Evolutionary conservation across 345 rosid species (phyloP).

Genomic region (Hirschfeldia incana): DNA sequence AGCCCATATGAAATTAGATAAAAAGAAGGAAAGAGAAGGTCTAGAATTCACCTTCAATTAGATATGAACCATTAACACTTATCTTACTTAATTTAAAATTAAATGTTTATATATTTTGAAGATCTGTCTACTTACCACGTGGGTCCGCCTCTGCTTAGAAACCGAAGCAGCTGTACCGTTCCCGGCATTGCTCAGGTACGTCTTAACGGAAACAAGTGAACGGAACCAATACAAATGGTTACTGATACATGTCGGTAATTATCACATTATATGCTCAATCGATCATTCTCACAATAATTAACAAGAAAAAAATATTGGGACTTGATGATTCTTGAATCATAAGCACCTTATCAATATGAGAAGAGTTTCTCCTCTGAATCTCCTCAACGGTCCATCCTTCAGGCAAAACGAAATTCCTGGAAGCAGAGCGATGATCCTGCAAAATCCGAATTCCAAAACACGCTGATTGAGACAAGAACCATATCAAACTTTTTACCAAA

Average conservation of each 20-base stretch:
- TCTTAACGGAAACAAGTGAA: conserved; percentile 46
- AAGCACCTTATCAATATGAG: conserved; percentile 33
- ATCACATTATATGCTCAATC: neutral
- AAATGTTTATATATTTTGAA: too few relatives aligned
- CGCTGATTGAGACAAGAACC: neutral
- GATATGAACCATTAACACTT: too few relatives aligned
- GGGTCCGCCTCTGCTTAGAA: neutral
- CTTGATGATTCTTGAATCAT: neutral
- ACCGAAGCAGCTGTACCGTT: conserved; percentile 3
- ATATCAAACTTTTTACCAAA: too few relatives aligned
- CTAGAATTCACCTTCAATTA: too few relatives aligned
- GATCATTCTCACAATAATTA: neutral
- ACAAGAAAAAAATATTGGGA: neutral
- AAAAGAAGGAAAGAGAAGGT: too few relatives aligned
- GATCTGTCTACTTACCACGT: too few relatives aligned
- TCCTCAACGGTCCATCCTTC: conserved; percentile 47
- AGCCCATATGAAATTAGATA: too few relatives aligned
- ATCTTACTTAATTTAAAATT: too few relatives aligned
- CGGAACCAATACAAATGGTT: conserved; percentile 36
- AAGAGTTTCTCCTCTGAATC: conserved; percentile 33
- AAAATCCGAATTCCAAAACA: neutral
- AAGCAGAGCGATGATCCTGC: conserved; percentile 17
- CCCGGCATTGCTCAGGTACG: conserved; percentile 33
- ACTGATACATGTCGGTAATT: neutral
- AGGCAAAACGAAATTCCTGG: conserved; percentile 45